These are phyloP conservation scores for Favolaschia claudopus DNA, from an alignment of 768 basidiomycete species.

Conservation along the genomic window DNA sequence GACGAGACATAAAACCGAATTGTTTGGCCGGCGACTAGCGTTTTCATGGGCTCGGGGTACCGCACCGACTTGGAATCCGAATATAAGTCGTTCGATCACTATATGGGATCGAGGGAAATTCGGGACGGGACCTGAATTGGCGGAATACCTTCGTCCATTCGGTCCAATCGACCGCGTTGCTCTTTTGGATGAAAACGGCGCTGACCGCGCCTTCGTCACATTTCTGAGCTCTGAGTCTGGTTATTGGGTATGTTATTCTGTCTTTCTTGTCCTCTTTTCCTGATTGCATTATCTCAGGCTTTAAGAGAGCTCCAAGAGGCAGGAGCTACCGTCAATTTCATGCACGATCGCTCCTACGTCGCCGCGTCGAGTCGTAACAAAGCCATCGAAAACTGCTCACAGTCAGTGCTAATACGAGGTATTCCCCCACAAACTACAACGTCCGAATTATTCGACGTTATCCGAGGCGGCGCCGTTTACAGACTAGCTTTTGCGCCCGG, in stretches of 20 bases:
- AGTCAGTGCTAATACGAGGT: background rate
- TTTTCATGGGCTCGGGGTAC: slow-evolving; percentile 1
- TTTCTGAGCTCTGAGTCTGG: slow-evolving; percentile 1
- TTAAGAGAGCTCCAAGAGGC: background rate
- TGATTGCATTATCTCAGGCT: background rate
- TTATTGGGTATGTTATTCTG: background rate
- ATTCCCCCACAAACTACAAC: slow-evolving; percentile 3
- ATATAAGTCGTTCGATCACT: background rate
- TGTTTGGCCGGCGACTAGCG: background rate
- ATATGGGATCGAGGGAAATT: background rate
- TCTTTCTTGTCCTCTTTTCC: background rate
- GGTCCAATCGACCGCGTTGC: slow-evolving; percentile 11
- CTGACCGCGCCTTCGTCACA: slow-evolving; percentile 5
- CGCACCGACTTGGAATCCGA: background rate
- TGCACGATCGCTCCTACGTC: slow-evolving; percentile 10
- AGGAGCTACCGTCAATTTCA: background rate
- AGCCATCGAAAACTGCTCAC: background rate
- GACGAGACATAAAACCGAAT: background rate
- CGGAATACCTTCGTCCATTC: background rate
- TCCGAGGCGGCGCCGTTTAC: slow-evolving; percentile 17
- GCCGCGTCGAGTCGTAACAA: background rate
- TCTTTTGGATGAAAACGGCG: background rate
- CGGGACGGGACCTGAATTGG: background rate
- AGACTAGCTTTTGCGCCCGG: background rate
- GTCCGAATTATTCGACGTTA: slow-evolving; percentile 6